A percentile compares a stretch with the other conserved stretches of the same genome.
phyloP scores from a whole-genome alignment of 2,329 filamentous ascomycete species.

The Diaporthe destruens region DNA sequence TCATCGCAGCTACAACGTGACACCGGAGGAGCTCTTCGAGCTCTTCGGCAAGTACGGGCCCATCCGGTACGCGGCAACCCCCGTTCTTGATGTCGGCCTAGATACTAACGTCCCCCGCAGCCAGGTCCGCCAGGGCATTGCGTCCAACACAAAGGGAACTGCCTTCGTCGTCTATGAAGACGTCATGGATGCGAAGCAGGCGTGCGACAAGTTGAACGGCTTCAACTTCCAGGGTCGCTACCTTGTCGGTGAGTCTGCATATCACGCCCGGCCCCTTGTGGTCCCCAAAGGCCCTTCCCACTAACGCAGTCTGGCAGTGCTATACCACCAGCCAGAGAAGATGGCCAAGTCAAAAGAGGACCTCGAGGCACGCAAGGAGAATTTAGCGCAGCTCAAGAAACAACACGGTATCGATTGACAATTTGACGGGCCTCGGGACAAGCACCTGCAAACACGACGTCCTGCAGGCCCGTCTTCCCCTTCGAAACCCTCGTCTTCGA shows the following conservation, averaged over 20 bases:
- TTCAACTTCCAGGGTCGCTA: conserved; percentile 99
- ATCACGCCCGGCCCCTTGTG: not conserved
- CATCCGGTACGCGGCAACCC: conserved; percentile 81
- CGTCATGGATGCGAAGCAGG: conserved; percentile 98
- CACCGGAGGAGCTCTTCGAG: conserved; percentile 96
- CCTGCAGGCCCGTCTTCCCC: conserved; percentile 73
- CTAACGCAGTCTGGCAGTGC: conserved; percentile 55
- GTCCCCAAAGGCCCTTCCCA: not conserved
- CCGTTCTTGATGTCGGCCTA: not conserved
- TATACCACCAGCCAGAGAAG: conserved; percentile 76
- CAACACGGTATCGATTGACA: conserved; percentile 99
- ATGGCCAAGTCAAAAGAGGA: conserved; percentile 89
- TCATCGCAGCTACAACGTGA: conserved; percentile 90
- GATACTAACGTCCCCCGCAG: conserved; percentile 61
- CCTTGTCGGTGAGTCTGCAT: conserved; percentile 84
- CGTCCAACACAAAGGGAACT: conserved; percentile 96
- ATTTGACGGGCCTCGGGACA: conserved; percentile 77
- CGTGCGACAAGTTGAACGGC: conserved; percentile 99
- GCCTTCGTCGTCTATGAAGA: conserved; percentile 99
- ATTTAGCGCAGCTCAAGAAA: conserved; percentile 97
- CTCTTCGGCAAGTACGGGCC: conserved; percentile 98
- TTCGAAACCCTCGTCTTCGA: conserved; percentile 54
- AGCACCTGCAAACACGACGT: conserved; percentile 60
- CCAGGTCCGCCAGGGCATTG: conserved; percentile 98
- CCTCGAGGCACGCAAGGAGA: conserved; percentile 92